Conservation (phyloP, 495 filamentous ascomycete species). For the Sphaerosporella brunnea region DNA sequence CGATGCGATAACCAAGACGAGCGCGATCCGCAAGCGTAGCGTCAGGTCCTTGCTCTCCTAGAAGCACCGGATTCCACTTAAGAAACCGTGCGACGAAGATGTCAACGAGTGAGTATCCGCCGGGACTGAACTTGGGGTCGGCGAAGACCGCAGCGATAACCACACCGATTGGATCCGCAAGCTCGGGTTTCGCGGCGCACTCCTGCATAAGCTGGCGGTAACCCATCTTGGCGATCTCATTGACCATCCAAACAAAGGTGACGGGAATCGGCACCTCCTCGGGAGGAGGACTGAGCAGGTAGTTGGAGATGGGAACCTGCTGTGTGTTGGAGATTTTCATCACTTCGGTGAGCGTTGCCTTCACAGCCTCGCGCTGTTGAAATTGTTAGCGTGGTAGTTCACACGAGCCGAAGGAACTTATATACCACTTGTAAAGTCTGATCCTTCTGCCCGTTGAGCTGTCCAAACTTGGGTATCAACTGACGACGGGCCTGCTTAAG, state of each 20-base stretch:
- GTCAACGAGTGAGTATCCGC: constrained; percentile 58
- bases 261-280: constrained; percentile 36
- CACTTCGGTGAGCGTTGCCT: neutral
- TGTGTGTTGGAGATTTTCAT: neutral
- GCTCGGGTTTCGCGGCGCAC: constrained; percentile 45
- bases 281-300: neutral
- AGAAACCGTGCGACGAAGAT: constrained; percentile 78
- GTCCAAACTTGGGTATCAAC: constrained; percentile 23
- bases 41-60: constrained; percentile 62
- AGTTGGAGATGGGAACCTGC: neutral
- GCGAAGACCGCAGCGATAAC: constrained; percentile 59
- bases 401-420: neutral
- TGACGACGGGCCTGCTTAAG: constrained; percentile 20
- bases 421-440: constrained; percentile 23
- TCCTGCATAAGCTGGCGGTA: constrained; percentile 62
- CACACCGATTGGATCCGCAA: constrained; percentile 71
- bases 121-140: constrained; percentile 44
- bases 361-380: constrained; percentile 1
- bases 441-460: constrained; percentile 21
- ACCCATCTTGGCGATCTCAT: constrained; percentile 61
- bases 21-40: constrained; percentile 48
- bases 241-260: constrained; percentile 65
- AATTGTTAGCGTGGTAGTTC: neutral
- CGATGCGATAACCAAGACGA: constrained; percentile 59
- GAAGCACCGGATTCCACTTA: constrained; percentile 65